Base-by-base conservation (phyloP, 805 yeast genomes). In the Wickerhamomyces xylosicus region DNA sequence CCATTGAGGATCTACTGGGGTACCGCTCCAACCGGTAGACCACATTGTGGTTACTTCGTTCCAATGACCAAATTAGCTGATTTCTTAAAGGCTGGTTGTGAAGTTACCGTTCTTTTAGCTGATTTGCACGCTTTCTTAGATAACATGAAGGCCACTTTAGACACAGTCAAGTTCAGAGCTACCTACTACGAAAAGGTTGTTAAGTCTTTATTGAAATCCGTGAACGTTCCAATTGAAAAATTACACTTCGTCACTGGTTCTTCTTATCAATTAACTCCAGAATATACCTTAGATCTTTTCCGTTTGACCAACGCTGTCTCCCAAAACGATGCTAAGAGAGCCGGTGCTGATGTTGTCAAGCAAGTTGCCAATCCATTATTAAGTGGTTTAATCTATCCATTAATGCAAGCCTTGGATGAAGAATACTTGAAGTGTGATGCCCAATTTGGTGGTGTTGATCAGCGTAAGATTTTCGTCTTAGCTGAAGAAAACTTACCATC, bases 311-410 rank as follows among this genome's bases (percentile, higher is more conserved):
- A 90, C 60, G 59, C 67, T 35, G 95, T 86, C 21, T 79, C 95
- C 19, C 96, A 85, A 64, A 89, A 90, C 58, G 97, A 89, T 58
- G 96, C 97, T 43, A 85, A 85, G 67, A 79, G 98, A 62, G 99
- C 99, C 2, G 99, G 99, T 60, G 97, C 99, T 10, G 99, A 92
- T 63, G 99, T 92, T 40, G 99, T 92, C 46, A 92, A 92, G 60
- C 98, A 92, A 67, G 97, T 89, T 35, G 78, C 85, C 29, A 89
- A 89, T 62, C 98, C 99, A 31, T 72, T 87, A 49, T 73, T 92
- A 43, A 77, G 90, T 32, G 98, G 98, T 8, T 74, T 92, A 59
- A 86, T 92, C 50, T 92, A 92, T 64, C 99, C 99, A 40, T 74
- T 94, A 57, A 92, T 92, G 99, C 99, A 92, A 67, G 97, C 97